phyloP scores from a whole-genome alignment of 768 basidiomycete species.

The Dendrothele bispora region DNA sequence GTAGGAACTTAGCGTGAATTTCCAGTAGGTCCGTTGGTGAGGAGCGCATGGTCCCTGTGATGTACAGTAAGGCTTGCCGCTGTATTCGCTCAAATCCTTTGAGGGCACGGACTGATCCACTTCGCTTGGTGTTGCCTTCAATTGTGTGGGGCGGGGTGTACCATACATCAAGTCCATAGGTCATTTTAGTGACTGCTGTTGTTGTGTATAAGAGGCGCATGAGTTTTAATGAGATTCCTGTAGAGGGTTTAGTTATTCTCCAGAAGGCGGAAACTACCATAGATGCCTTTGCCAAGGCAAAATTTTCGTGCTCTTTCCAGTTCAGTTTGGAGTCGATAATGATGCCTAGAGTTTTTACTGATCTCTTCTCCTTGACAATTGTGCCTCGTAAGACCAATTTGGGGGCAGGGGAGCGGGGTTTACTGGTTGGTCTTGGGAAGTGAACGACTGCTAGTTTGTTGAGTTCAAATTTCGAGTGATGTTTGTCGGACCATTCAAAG shows the following conservation, averaged over 20 bases:
- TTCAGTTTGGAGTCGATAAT: not conserved
- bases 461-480: not conserved
- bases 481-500: not conserved
- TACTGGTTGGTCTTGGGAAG: too few relatives aligned
- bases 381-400: not conserved
- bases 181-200: slow-evolving; percentile 5
- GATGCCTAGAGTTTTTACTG: not conserved
- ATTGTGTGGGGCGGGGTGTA: not conserved
- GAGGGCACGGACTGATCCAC: not conserved
- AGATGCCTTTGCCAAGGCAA: not conserved
- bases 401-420: not conserved
- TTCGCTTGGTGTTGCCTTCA: not conserved
- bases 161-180: not conserved
- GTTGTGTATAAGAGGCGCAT: slow-evolving; percentile 7
- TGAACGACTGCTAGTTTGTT: too few relatives aligned
- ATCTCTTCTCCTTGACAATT: not conserved
- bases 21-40: slow-evolving; percentile 13
- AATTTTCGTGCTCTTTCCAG: not conserved
- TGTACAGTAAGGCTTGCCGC: not conserved
- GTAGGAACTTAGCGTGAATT: slow-evolving; percentile 8
- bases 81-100: not conserved
- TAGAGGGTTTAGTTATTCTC: not conserved
- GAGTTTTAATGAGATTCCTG: not conserved
- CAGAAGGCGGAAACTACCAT: not conserved
- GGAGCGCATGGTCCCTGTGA: slow-evolving; percentile 4